Base-by-base conservation (phyloP, 78 protist genomes). In the Pigoraptor vietnamica region DNA sequence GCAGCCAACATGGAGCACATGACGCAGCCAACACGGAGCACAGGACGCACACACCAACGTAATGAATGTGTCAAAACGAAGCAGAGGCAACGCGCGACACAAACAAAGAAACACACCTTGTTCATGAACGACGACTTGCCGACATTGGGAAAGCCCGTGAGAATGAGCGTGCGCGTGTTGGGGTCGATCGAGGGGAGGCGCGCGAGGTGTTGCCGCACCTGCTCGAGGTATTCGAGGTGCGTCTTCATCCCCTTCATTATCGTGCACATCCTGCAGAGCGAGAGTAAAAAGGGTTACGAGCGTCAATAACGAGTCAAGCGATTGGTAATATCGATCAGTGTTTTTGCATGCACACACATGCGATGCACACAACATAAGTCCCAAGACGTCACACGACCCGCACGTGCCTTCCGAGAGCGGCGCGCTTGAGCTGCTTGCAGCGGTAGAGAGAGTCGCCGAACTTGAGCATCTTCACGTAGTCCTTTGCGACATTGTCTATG, bases 161-260 rank as follows among this genome's bases (percentile, higher is more conserved):
- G 35, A 24, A 99, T 86, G n/a, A 99, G 88, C 0, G 99, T 99
- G 89, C 99, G 98, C 1, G 99, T 97, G 93, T 91, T 96, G 87
- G 99, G 99, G 95, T 99, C 99, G 93, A 99, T 99, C 21, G 97
- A 91, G 23, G 99, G 99, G 48, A 99, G 94, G 89, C 99, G 98
- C 0, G 98, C 88, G 89, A 99, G 92, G 92, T 99, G 99, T 95
- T 99, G 99, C 25, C 99, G 95, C 38, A 99, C 94, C 86, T 93
- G 94, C 96, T 99, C 99, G 34, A 99, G 95, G 94, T 99, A 99
- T 24, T 86, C 97, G 83, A 99, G 96, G 0, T 94, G 35, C 79
- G 96, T 39, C 37, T 91, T 90, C 39, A 94, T 97, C 39, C 96
- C 94, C 89, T 92, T 90, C 96, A 99, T 91, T 25, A 97, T n/a